Base-by-base conservation (phyloP, 2,329 filamentous ascomycete species). In the Venturia nashicola region DNA sequence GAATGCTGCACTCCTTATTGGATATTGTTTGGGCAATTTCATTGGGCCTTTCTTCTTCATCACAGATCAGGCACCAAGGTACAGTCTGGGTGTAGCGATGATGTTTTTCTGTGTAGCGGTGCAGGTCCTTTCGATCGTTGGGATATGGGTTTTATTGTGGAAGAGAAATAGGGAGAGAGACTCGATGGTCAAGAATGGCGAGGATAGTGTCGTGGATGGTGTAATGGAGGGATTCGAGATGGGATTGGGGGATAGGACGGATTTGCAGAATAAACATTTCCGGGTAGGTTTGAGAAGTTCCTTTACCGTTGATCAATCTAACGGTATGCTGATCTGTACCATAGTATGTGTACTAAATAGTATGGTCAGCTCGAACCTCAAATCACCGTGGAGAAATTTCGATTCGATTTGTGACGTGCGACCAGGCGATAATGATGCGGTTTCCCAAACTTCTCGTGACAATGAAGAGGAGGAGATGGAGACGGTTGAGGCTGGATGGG, bases 251-350 rank as follows among this genome's bases (percentile, higher is more conserved):
- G 86, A 89, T 70, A 72, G 88, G 67, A 89, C 86, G 0, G 86
- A 89, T 68, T 85, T 83, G 71, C 77, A 89, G 72, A 89, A 89
- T 68, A 80, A 80, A 0, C 86, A 86, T 69, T 89, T 89, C 68
- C 76, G 80, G 20, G 48, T 55, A 55, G 1, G 48, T 36, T 55
- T 4, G 48, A 36, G 23, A 55, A 18, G 16, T 55, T 18, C 4
- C 5, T 23, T 7, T 2, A 27, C 27, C 4, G 27, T 2, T 27
- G 27, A 27, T 27, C 27, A 4, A 27, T 27, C 27, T 27, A 27
- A 27, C 27, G 27, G 27, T 27, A 55, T 18, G 48, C 48, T 55
- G 34, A 55, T n/a, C 34, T 55, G 27, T 34, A 9, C 6, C 32
- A 18, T 12, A 55, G 32, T 55, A 34, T 55, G 23, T 55, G 32